Conservation (phyloP, 306 rosid genomes). For the Acmispon strigosus region DNA sequence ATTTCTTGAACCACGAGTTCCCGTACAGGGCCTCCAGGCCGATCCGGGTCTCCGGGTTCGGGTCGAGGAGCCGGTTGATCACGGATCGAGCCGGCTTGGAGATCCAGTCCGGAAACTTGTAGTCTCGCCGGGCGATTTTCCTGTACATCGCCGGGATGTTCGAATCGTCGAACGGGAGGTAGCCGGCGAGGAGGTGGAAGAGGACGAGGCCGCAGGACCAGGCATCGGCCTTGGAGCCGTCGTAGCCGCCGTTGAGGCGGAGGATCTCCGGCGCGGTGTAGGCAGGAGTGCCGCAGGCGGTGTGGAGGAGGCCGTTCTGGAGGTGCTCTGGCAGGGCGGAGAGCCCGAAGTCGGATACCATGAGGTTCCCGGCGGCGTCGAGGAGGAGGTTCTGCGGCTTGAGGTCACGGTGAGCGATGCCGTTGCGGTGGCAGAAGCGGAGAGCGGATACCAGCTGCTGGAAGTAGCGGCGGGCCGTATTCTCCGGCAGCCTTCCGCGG, state of each 20-base stretch:
- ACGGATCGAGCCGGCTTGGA: constrained; percentile 44
- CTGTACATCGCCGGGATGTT: constrained; percentile 56
- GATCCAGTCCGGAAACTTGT: constrained; percentile 42
- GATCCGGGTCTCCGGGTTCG: constrained; percentile 56
- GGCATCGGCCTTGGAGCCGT: constrained; percentile 73
- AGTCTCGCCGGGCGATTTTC: constrained; percentile 46
- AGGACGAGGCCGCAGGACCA: constrained; percentile 90
- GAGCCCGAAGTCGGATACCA: constrained; percentile 85
- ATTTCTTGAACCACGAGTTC: constrained; percentile 56
- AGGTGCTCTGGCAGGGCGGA: constrained; percentile 74
- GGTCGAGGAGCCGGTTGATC: constrained; percentile 54
- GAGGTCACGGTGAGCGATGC: constrained; percentile 78
- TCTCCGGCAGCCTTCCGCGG: constrained; percentile 36
- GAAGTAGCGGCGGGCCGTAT: constrained; percentile 51
- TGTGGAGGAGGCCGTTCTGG: constrained; percentile 60
- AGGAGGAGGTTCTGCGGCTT: constrained; percentile 83
- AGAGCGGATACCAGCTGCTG: constrained; percentile 71
- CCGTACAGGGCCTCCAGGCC: constrained; percentile 35
- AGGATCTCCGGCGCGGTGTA: constrained; percentile 79
- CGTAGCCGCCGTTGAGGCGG: constrained; percentile 50
- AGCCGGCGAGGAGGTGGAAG: constrained; percentile 52
- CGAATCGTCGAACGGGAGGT: constrained; percentile 54
- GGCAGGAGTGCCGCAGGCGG: constrained; percentile 89
- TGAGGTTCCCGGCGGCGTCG: constrained; percentile 51
- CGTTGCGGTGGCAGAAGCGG: constrained; percentile 67